These are phyloP conservation scores for Geotrichum histeridarum DNA, from an alignment of 1,139 yeast species.

Conservation along the genomic window DNA sequence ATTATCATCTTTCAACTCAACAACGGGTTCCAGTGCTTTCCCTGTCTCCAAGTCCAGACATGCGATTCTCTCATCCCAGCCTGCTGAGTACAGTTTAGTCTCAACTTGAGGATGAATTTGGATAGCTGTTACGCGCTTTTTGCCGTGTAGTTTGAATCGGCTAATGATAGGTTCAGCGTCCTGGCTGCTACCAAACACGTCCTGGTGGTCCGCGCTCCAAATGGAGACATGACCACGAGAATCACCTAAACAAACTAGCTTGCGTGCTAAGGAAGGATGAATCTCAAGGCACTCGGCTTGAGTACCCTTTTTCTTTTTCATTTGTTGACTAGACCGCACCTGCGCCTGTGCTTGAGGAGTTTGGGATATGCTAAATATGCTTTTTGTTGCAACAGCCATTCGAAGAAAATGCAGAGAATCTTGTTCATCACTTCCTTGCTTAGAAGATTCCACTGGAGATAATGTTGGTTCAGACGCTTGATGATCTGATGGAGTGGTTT, in stretches of 20 bases:
- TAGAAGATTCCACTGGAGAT: too few species aligned
- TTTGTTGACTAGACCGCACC: background rate
- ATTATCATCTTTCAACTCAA: background rate
- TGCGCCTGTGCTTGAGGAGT: background rate
- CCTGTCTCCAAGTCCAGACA: conserved; percentile 5
- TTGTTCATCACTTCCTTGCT: too few species aligned
- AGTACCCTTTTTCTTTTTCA: background rate
- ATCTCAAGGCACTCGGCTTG: conserved; percentile 1
- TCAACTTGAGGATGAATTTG: background rate
- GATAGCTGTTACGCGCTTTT: conserved; percentile 2
- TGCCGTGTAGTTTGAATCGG: conserved; percentile 5
- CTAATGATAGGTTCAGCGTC: background rate
- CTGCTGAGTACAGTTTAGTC: conserved; percentile 6
- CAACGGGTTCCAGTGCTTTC: background rate
- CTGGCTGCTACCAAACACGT: background rate
- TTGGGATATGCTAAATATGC: background rate
- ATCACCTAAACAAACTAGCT: conserved; percentile 10
- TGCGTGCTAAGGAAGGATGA: conserved; percentile 5
- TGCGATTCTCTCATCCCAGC: conserved; percentile 6
- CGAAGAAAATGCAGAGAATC: background rate
- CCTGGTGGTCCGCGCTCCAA: conserved; percentile 5
- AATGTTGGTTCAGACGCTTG: too few species aligned
- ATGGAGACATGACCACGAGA: conserved; percentile 4
- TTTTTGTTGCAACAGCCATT: background rate
- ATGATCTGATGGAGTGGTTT: too few species aligned